Conservation (phyloP, 139 green algal species). For the Chlamydomonas urium region DNA sequence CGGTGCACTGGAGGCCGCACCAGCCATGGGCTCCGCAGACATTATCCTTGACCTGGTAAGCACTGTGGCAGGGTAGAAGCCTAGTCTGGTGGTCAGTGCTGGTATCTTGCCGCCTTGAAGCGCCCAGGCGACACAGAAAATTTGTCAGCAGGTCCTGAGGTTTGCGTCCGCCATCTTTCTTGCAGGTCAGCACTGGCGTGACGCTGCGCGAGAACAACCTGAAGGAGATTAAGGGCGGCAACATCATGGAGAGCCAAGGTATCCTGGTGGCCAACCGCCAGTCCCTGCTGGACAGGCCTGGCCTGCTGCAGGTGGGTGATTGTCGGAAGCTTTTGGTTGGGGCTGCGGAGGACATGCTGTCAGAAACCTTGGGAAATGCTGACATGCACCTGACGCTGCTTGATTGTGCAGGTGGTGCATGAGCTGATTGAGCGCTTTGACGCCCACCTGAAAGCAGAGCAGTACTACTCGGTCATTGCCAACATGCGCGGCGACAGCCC, state of each 20-base stretch:
- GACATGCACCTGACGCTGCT: not conserved
- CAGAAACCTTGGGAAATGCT: too few species aligned
- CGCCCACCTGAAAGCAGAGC: conserved; percentile 84
- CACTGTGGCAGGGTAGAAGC: too few species aligned
- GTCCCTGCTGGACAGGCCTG: conserved; percentile 58
- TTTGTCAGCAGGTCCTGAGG: too few species aligned
- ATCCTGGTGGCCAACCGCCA: conserved; percentile 77
- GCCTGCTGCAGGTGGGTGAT: conserved; percentile 55
- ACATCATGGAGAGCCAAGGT: conserved; percentile 79
- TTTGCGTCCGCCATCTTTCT: too few species aligned
- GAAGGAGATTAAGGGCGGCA: conserved; percentile 76
- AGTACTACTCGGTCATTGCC: conserved; percentile 86
- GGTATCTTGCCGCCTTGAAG: too few species aligned
- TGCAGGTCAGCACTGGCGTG: conserved; percentile 63
- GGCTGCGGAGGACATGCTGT: too few species aligned
- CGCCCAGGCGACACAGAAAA: too few species aligned
- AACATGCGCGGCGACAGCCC: conserved; percentile 81
- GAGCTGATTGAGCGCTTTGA: conserved; percentile 97
- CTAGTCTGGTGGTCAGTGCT: too few species aligned
- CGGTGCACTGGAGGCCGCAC: conserved; percentile 92
- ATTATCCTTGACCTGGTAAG: conserved; percentile 95
- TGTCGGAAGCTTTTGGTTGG: too few species aligned
- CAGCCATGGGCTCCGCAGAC: conserved; percentile 94
- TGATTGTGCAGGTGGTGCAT: conserved; percentile 52
- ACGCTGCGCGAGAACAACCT: conserved; percentile 98